phyloP scores from a whole-genome alignment of 495 filamentous ascomycete species.

The Penicillium lividum region DNA sequence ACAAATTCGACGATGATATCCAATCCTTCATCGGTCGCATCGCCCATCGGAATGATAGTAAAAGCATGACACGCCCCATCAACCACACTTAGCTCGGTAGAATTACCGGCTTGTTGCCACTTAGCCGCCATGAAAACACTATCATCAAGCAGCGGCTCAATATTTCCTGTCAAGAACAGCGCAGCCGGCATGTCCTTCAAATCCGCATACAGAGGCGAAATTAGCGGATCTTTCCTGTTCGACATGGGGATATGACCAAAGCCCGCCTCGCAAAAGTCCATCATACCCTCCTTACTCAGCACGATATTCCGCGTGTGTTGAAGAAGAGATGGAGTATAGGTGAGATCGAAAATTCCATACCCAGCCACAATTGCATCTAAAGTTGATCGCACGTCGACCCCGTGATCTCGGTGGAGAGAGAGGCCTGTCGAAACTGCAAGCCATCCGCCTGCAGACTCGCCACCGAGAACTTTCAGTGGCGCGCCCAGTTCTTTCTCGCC shows the following conservation, averaged over 20 bases:
- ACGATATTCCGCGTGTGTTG: neutral
- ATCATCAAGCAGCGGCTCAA: neutral
- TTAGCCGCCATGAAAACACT: slow-evolving; percentile 1
- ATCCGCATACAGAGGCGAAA: neutral
- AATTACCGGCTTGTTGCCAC: neutral
- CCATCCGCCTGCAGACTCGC: neutral
- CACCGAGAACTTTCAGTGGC: neutral
- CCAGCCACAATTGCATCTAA: neutral
- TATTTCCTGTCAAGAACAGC: neutral
- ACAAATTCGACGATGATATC: neutral
- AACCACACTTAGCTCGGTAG: neutral
- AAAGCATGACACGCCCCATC: neutral
- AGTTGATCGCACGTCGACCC: neutral
- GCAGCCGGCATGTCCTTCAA: neutral
- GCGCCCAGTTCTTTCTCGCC: neutral
- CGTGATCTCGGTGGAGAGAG: neutral
- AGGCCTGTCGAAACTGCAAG: neutral
- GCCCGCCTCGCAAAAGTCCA: neutral
- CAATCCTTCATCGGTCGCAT: too few relatives aligned
- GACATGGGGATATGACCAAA: neutral
- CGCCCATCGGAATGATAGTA: too few relatives aligned
- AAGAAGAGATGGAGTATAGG: slow-evolving; percentile 1
- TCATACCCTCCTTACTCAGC: neutral
- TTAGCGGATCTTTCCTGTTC: neutral
- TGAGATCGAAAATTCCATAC: neutral